A percentile compares a stretch with the other conserved stretches of the same genome.
These are phyloP conservation scores for Favolaschia claudopus DNA, from an alignment of 768 basidiomycete genomes.

Conservation along the genomic window DNA sequence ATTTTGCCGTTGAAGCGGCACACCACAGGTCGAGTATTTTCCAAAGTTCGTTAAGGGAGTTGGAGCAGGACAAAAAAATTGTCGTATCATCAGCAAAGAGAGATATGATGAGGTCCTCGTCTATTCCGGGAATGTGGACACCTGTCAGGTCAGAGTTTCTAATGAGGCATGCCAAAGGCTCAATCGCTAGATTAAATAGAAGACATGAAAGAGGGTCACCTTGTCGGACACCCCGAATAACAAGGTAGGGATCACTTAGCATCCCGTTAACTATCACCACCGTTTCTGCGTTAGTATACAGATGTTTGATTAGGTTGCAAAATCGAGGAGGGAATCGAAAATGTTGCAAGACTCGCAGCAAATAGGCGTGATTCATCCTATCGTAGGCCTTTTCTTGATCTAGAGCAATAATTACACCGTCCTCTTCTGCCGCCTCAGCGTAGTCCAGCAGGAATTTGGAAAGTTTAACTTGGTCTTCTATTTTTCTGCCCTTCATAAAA, in stretches of 20 bases:
- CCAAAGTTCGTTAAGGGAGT: constrained; percentile 33
- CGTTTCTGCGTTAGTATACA: constrained; percentile 22
- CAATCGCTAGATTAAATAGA: constrained; percentile 46
- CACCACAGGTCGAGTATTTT: constrained; percentile 47
- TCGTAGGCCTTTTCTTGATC: too few relatives aligned
- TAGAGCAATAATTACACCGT: constrained; percentile 10
- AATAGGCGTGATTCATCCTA: too few relatives aligned
- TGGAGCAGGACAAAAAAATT: constrained; percentile 37
- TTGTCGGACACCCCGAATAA: constrained; percentile 31
- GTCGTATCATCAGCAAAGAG: constrained; percentile 54
- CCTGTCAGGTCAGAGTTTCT: constrained; percentile 38
- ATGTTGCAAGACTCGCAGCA: too few relatives aligned
- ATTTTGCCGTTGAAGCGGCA: constrained; percentile 45
- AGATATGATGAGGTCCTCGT: constrained; percentile 32
- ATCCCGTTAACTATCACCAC: constrained; percentile 17
- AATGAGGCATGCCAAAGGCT: constrained; percentile 35
- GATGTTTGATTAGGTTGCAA: constrained; percentile 16
- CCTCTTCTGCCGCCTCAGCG: not conserved
- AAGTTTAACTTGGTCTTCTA: constrained; percentile 25
- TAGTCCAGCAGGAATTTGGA: constrained; percentile 36
- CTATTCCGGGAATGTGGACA: constrained; percentile 23
- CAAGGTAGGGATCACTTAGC: constrained; percentile 16
- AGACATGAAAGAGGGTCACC: constrained; percentile 48
- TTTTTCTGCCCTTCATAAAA: constrained; percentile 1
- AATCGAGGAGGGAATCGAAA: constrained; percentile 6